Conservation (phyloP, 2,329 filamentous ascomycete species). For the Fusarium staphyleae region DNA sequence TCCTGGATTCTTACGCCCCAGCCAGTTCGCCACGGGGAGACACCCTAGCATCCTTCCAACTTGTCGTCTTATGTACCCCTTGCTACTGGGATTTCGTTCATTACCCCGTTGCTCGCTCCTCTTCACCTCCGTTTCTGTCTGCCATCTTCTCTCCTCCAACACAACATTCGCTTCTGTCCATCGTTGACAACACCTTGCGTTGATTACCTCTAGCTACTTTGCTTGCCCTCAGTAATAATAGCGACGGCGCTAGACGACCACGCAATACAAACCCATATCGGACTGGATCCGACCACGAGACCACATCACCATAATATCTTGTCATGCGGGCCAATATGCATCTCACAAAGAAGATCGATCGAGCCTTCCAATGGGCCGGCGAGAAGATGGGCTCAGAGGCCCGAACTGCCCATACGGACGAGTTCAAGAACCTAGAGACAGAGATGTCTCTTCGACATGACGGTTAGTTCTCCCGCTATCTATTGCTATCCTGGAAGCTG, state of each 20-base stretch:
- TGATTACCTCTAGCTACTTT: slow-evolving; percentile 2
- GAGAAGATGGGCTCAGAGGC: slow-evolving; percentile 94
- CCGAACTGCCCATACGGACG: slow-evolving; percentile 85
- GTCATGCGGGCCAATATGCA: slow-evolving; percentile 51
- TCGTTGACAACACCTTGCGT: neutral
- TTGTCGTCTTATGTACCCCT: slow-evolving; percentile 26
- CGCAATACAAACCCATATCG: slow-evolving; percentile 18
- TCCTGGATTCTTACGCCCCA: slow-evolving; percentile 29
- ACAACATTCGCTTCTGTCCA: slow-evolving; percentile 14
- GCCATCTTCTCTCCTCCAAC: neutral
- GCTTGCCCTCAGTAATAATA: slow-evolving; percentile 7
- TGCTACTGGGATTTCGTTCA: slow-evolving; percentile 35
- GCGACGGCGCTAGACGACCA: slow-evolving; percentile 24
- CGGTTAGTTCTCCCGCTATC: slow-evolving; percentile 60
- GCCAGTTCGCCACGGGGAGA: slow-evolving; percentile 36
- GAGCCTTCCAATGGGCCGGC: slow-evolving; percentile 97
- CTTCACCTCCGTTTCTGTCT: neutral
- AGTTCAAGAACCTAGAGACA: slow-evolving; percentile 87
- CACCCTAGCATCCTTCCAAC: slow-evolving; percentile 33
- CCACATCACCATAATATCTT: slow-evolving; percentile 4
- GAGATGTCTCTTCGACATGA: slow-evolving; percentile 92
- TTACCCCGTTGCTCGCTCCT: slow-evolving; percentile 38
- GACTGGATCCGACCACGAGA: slow-evolving; percentile 37
- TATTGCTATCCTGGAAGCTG: slow-evolving; percentile 5
- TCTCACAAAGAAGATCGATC: slow-evolving; percentile 85